Conservation (phyloP, 1,139 yeast genomes). For the Tardiomyces depauwii region DNA sequence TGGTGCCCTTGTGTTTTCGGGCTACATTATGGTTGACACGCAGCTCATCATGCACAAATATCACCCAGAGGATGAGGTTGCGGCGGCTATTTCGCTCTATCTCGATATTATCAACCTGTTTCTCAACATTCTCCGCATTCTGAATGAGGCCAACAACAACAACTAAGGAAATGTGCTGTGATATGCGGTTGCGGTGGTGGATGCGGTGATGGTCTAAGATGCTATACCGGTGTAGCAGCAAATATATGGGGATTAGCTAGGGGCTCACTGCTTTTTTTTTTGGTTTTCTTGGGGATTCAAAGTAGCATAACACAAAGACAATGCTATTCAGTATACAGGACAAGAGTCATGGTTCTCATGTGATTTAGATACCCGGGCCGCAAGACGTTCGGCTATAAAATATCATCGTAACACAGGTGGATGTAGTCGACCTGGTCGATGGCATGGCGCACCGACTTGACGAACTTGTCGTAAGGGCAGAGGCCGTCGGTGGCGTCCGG, state of each 20-base stretch:
- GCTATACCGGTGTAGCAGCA: too few species aligned
- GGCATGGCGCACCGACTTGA: constrained; percentile 24
- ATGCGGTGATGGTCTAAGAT: too few species aligned
- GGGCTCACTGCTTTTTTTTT: too few species aligned
- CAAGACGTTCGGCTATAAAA: neutral
- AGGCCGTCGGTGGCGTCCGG: constrained; percentile 26
- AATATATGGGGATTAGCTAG: too few species aligned
- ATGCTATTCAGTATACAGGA: neutral
- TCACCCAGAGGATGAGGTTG: constrained; percentile 78
- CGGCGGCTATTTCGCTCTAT: constrained; percentile 66
- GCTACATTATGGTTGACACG: constrained; percentile 71
- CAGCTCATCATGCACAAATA: constrained; percentile 70
- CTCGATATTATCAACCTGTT: constrained; percentile 76
- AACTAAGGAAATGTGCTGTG: neutral
- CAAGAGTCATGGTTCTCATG: neutral
- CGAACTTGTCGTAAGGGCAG: constrained; percentile 25
- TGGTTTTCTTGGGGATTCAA: too few species aligned
- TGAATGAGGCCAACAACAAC: constrained; percentile 41
- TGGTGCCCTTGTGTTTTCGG: constrained; percentile 65
- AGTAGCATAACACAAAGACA: too few species aligned
- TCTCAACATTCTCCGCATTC: constrained; percentile 59
- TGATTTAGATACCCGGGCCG: too few species aligned
- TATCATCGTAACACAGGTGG: constrained; percentile 24
- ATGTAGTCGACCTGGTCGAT: constrained; percentile 24
- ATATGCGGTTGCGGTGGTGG: too few species aligned